Base-by-base conservation (phyloP, 1,139 yeast genomes). In the Entelexis sorbosivorans region DNA sequence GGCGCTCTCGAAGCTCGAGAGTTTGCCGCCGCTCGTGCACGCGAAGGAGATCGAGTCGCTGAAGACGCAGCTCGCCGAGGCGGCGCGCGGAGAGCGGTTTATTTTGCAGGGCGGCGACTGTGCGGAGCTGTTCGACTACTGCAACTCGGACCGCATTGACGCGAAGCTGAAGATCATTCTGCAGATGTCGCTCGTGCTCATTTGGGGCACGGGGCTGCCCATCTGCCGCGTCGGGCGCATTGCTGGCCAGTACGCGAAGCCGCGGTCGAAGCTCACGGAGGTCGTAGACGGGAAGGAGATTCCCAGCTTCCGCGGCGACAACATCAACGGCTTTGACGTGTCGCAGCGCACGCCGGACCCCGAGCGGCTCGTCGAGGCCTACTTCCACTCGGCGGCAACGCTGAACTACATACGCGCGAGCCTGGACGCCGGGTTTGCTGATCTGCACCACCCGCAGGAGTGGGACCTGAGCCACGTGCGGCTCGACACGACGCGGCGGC, bases 101-200 rank as follows among this genome's bases (percentile, higher is more conserved):
- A 65, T 71, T 38, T 62, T 71, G 16, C 74, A 71, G 53, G 74
- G 75, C 13, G 74, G 74, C n/a, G 74, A 71, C 58, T 71, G 74
- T 51, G 74, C 74, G 9, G 74, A 71, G 57, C 62, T 70, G 38
- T 71, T 71, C 55, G 73, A 69, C 55, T 70, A 71, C 57, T 71
- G 74, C 60, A 66, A 65, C 52, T 69, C 66, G 45, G 71, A 68
- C 47, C 56, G 64, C 22, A 70, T 71, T 52, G 73, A 70, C 53
- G 67, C 69, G 34, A 69, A 71, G 59, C 63, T 71, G 51, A 70
- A 70, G 58, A 70, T 71, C 8, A 57, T 71, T 51, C 58, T 71
- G 51, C 74, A 71, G 53, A 71, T 71, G 74, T 67, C 72, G 10
- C 56, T 71, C 54, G 74, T 71, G 34, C 63, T 71, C 32, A 63